Evolutionary conservation across 1,284 basidiomycete species (phyloP).

Genomic region (Sanguinoderma infundibulare): DNA sequence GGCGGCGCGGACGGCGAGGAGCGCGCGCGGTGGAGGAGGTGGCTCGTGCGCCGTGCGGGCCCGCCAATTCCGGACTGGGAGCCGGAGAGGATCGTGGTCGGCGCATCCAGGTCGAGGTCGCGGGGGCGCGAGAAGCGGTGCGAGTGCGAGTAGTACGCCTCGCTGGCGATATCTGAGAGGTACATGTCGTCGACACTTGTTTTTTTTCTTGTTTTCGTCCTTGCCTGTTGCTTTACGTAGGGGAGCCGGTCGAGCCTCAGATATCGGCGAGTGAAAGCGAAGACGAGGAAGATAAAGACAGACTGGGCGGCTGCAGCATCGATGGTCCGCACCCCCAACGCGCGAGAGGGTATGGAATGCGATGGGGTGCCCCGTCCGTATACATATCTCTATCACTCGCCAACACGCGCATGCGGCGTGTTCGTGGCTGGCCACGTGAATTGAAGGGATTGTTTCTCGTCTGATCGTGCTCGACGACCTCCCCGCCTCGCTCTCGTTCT

Average conservation of each 20-base stretch:
- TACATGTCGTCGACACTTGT: constrained; percentile 17
- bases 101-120: constrained; percentile 7
- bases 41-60: constrained; percentile 13
- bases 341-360: not conserved
- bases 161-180: constrained; percentile 23
- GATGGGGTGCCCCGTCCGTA: constrained; percentile 6
- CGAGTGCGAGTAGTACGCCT: constrained; percentile 8
- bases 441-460: not conserved
- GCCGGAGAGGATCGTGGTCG: not conserved
- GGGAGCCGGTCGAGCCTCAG: constrained; percentile 3
- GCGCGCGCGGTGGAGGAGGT: constrained; percentile 9
- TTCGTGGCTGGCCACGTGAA: constrained; percentile 27
- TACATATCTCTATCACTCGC: constrained; percentile 25
- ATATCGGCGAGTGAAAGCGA: no score
- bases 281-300: constrained; percentile 11
- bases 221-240: no score
- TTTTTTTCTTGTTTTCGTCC: not conserved
- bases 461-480: constrained; percentile 16
- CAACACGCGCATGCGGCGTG: constrained; percentile 38
- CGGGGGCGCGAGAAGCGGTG: not conserved
- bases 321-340: constrained; percentile 6
- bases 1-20: constrained; percentile 35
- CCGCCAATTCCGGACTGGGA: constrained; percentile 3
- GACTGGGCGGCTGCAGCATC: constrained; percentile 7
- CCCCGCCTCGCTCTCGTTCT: not conserved